A percentile compares a stretch with the other conserved stretches of the same genome.
Conservation (phyloP, 139 green algal species). For the Auxenochlorella pyrenoidosa region DNA sequence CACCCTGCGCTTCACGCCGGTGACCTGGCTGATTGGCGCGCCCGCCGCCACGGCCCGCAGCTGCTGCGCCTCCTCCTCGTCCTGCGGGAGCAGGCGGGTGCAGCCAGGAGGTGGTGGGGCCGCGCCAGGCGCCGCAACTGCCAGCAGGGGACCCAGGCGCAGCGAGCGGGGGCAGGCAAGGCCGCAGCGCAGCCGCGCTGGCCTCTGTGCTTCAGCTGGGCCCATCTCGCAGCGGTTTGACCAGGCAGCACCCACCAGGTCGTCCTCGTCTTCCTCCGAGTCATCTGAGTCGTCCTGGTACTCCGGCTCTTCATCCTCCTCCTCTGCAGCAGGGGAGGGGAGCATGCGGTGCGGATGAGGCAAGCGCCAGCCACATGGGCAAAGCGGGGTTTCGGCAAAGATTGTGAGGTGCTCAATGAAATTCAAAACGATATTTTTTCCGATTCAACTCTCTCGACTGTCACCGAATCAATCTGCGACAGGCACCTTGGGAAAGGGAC, state of each 20-base stretch:
- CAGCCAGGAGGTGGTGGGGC: no score
- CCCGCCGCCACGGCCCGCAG: neutral
- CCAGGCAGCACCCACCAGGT: conserved; percentile 9
- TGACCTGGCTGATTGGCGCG: conserved; percentile 1
- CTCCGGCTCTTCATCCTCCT: conserved; percentile 30
- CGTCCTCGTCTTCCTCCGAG: conserved; percentile 27
- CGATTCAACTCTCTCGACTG: neutral
- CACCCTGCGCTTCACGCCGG: conserved; percentile 15
- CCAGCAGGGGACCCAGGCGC: no score
- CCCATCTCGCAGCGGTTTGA: neutral
- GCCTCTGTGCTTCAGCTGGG: no score
- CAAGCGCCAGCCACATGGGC: neutral
- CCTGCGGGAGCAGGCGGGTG: neutral
- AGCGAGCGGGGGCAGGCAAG: neutral
- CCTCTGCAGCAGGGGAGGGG: neutral
- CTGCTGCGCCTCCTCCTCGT: conserved; percentile 29
- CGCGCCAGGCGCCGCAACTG: neutral
- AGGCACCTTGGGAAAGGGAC: no score
- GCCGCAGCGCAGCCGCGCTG: no score
- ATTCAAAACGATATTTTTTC: no score
- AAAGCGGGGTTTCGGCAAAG: neutral
- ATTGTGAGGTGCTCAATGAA: no score
- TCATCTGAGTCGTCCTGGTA: conserved; percentile 35
- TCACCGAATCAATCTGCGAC: neutral
- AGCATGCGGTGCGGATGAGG: neutral